Conservation (phyloP, 805 yeast species). For the Hanseniaspora guilliermondii region DNA sequence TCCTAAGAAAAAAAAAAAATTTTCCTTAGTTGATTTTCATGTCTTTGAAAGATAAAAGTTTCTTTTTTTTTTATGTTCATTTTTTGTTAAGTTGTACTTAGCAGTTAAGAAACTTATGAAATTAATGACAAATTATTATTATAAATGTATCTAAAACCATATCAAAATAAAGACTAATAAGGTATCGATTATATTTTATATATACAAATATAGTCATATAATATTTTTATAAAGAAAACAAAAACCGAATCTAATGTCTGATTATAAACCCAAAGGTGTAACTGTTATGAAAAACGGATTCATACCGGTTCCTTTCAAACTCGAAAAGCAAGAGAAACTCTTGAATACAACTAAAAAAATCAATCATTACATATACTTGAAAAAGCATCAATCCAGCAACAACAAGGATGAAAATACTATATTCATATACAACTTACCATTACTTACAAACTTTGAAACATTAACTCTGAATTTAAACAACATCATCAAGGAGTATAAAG, state of each 20-base stretch:
- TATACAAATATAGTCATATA: neutral
- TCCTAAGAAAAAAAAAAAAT: too few species aligned
- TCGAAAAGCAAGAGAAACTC: slow-evolving; percentile 18
- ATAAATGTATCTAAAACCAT: too few species aligned
- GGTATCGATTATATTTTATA: too few species aligned
- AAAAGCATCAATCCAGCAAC: slow-evolving; percentile 45
- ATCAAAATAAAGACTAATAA: too few species aligned
- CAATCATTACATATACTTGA: slow-evolving; percentile 48
- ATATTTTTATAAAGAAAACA: too few species aligned
- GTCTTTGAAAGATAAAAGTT: too few species aligned
- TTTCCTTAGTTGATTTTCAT: too few species aligned
- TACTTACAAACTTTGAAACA: slow-evolving; percentile 39
- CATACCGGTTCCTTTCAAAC: slow-evolving; percentile 25
- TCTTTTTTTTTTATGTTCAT: too few species aligned
- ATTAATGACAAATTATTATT: too few species aligned
- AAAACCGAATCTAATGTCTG: neutral
- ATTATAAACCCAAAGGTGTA: neutral
- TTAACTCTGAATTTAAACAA: slow-evolving; percentile 47
- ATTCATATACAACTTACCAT: slow-evolving; percentile 70
- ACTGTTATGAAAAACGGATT: slow-evolving; percentile 27
- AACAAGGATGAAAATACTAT: slow-evolving; percentile 40
- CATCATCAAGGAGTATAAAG: slow-evolving; percentile 33
- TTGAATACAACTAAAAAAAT: slow-evolving; percentile 7
- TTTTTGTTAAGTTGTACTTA: too few species aligned
- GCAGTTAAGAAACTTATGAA: too few species aligned